Percentiles rank a stretch among this genome's conserved stretches.
Conservation (phyloP, 257 asterid species). For the Salvia rosmarinus region DNA sequence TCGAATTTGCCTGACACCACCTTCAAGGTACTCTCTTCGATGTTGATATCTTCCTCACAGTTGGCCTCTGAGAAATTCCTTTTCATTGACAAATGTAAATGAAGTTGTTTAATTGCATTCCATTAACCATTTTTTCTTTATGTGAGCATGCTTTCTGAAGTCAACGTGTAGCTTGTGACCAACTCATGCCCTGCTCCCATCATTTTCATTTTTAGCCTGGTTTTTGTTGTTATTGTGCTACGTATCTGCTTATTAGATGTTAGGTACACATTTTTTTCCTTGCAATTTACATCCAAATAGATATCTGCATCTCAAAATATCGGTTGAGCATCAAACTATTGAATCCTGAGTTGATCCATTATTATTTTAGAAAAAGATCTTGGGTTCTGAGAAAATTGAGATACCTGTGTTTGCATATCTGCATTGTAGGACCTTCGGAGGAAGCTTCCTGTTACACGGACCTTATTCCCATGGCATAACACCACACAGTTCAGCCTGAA, state of each 20-base stretch:
- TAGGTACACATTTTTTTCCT: neutral
- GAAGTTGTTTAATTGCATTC: neutral
- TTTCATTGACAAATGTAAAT: neutral
- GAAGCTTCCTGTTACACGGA: conserved; percentile 96
- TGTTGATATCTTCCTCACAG: conserved; percentile 8
- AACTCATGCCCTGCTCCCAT: neutral
- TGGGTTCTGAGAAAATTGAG: conserved; percentile 10
- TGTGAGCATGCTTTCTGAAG: neutral
- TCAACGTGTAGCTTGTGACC: conserved; percentile 14
- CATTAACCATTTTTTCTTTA: neutral
- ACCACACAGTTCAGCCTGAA: conserved; percentile 85
- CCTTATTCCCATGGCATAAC: conserved; percentile 95
- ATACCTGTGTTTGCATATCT: neutral
- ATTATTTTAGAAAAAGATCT: neutral
- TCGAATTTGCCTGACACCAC: conserved; percentile 82
- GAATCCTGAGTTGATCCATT: neutral
- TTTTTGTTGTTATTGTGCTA: conserved; percentile 5
- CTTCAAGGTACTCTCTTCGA: conserved; percentile 78
- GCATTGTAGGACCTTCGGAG: conserved; percentile 76
- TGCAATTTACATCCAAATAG: conserved; percentile 1
- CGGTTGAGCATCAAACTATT: neutral
- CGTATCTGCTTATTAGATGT: neutral
- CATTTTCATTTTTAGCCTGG: conserved; percentile 16
- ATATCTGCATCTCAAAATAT: neutral
- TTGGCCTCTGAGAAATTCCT: neutral